Base-by-base conservation (phyloP, 352 stramenopile genomes). In the Pythium brachiatum region DNA sequence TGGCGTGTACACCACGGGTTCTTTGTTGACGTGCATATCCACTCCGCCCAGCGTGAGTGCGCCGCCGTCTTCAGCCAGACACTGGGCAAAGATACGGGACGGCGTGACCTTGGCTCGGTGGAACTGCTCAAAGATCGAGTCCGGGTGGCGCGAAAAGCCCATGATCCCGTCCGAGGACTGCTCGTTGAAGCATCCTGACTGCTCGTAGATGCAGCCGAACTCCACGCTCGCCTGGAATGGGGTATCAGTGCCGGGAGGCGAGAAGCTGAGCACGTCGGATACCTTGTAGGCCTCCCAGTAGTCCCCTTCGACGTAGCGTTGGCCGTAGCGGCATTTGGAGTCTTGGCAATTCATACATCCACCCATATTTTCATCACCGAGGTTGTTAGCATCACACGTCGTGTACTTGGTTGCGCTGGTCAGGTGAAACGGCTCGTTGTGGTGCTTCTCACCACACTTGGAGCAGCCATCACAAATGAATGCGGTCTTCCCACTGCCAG, bases 161-260 rank as follows among this genome's bases (percentile, higher is more conserved):
- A 99, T 98, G 66, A 99, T 99, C 11, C 97, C 97, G 74, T 99
- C 93, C 23, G 95, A 97, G 8, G 94, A 70, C 71, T 98, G 92
- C 18, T 85, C 80, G 2, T 88, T 86, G 65, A 99, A 98, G 26
- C 97, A 78, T 13, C 93, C 93, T 0, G 83, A 96, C 57, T 98
- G 81, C 41, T 76, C 73, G 34, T 83, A 92, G 72, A 98, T 97
- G 79, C 96, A 99, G n/a, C 94, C 96, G 76, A 99, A 98, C 44
- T 90, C 83, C 39, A 99, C 83, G 3, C 47, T 52, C 6, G 75
- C 66, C 16, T 71, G 58, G 53, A 89, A 74, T 0, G 36, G 39
- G 0, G 41, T 26, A 25, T 23, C 39, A 7, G 61, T 34, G 18
- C 9, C 52, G 9, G 55, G 32, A n/a, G 34, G 29, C 5, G 74